Base-by-base conservation (phyloP, 805 yeast genomes). In the Metschnikowia lachancei region DNA sequence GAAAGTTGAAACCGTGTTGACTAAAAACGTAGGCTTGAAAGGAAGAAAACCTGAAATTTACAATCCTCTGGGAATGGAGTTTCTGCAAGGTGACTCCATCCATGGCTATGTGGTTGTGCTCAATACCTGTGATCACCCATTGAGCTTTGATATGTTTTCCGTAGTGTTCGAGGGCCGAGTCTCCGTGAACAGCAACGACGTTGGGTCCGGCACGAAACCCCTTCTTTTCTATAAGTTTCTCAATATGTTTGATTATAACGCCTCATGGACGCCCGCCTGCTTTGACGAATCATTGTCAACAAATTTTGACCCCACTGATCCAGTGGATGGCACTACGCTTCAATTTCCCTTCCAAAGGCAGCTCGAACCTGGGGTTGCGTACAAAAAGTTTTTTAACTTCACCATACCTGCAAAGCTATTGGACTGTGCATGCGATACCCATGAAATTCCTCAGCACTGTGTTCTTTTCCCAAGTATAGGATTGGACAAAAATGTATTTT, bases 371-470 rank as follows among this genome's bases (percentile, higher is more conserved):
- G 51, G 55, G 1, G 55, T 51, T 20, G 57, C 54, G 13, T 63
- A 63, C 55, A 63, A 63, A 52, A 69, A 68, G 51, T 70, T 69
- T 50, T 71, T 70, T 53, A 61, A 68, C 8, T 71, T 71, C 55
- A 65, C 62, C 38, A 41, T 71, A 12, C 76, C 76, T 0, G 67
- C 62, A 9, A 55, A 56, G 48, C 56, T 63, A 20, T 55, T 63
- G 49, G 67, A 63, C 45, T 60, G 64, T 40, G 59, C 64, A 9
- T 63, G 67, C 36, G 64, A 60, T 36, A 28, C 49, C 10, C 67
- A 63, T 44, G 54, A 51, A 29, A 48, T 63, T 31, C 56, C 58
- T n/a, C 34, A 47, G 19, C 67, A 63, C 50, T 56, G 62, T 37
- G 52, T 53, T 44, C 45, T 59, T 39, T 46, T 55, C 10, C 66